Base-by-base conservation (phyloP, 305 asterid genomes). In the Solanum hybrid region DNA sequence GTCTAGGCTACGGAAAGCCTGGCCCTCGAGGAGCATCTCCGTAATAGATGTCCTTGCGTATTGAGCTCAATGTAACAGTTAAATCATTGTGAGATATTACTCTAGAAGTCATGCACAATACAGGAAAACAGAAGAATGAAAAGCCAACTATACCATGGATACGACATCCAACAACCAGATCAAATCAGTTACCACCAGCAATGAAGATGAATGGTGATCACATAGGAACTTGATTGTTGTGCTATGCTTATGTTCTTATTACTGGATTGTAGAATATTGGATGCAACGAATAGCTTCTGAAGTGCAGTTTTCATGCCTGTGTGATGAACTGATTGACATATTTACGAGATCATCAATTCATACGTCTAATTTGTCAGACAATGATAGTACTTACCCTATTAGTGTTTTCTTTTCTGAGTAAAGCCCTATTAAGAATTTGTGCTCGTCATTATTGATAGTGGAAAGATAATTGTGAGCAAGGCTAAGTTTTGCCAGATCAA, bases 1-100 rank as follows among this genome's bases (percentile, higher is more conserved):
- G 93, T 90, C 90, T 97, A 75, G 99, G 99, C 87, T 95, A 94
- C 90, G 89, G 95, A n/a, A 93, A 91, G 92, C 92, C 91, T 15
- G 93, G 81, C 84, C 89, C 86, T 92, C 80, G 91, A 88, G 89
- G 89, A 87, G 27, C 45, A 45, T 77, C 89, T 45, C 29, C 89
- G 9, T 89, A 57, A 78, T 22, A 83, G 32, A 88, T 61, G 84
- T 13, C 10, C n/a, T 84, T 26, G 6, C 26, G 11, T 4, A 51
- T 29, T 51, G 41, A 51, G 41, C 26, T 32, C 34, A 32, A 83
- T 45, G 75, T 83, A 31, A 10, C 88, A 17, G 88, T 83, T 41
- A 17, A 39, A 31, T 17, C 88, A 4, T 31, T 29, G 41, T 84
- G 73, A 84, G 88, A 17, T 82, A 45, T 83, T 33, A 45, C 29